These are phyloP conservation scores for Circinella umbellata DNA, from an alignment of 371 early-diverging fungal species.

Conservation along the genomic window DNA sequence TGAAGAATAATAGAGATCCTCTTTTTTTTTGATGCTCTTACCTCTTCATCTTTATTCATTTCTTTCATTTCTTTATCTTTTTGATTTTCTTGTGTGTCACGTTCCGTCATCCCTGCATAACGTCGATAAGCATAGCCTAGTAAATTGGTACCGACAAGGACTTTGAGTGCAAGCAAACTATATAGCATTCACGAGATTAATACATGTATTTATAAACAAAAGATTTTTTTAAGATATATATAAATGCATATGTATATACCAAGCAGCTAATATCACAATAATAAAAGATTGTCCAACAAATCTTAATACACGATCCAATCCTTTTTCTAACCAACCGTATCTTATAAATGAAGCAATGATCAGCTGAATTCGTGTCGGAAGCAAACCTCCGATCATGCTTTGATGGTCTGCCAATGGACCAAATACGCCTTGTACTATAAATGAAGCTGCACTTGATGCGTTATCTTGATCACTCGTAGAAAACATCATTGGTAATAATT, in stretches of 20 bases:
- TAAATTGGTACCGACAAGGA: slow-evolving; percentile 75
- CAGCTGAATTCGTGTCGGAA: slow-evolving; percentile 39
- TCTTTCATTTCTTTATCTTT: slow-evolving; percentile 50
- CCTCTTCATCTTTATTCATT: slow-evolving; percentile 67
- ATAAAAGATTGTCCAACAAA: slow-evolving; percentile 29
- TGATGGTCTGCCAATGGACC: slow-evolving; percentile 33
- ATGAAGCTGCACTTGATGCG: slow-evolving; percentile 23
- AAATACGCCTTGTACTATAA: slow-evolving; percentile 24
- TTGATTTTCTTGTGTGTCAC: slow-evolving; percentile 54
- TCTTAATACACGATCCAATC: slow-evolving; percentile 34
- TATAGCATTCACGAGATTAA: not conserved
- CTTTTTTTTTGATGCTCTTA: slow-evolving; percentile 13
- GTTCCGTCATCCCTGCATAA: slow-evolving; percentile 63
- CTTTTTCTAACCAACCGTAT: slow-evolving; percentile 43
- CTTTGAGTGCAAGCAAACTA: slow-evolving; percentile 70
- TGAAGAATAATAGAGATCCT: too few species aligned
- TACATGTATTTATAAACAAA: not conserved
- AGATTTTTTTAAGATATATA: not conserved
- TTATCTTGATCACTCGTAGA: slow-evolving; percentile 19
- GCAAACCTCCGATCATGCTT: slow-evolving; percentile 22
- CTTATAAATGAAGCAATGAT: slow-evolving; percentile 34
- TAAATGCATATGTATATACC: slow-evolving; percentile 26
- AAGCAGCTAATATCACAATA: slow-evolving; percentile 28
- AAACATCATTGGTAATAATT: slow-evolving; percentile 72
- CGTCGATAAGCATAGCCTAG: slow-evolving; percentile 72